Percentiles rank a stretch among this genome's conserved stretches.
Evolutionary conservation across 495 filamentous ascomycete genomes (phyloP).

Genomic region (Rostrohypoxylon terebratum): DNA sequence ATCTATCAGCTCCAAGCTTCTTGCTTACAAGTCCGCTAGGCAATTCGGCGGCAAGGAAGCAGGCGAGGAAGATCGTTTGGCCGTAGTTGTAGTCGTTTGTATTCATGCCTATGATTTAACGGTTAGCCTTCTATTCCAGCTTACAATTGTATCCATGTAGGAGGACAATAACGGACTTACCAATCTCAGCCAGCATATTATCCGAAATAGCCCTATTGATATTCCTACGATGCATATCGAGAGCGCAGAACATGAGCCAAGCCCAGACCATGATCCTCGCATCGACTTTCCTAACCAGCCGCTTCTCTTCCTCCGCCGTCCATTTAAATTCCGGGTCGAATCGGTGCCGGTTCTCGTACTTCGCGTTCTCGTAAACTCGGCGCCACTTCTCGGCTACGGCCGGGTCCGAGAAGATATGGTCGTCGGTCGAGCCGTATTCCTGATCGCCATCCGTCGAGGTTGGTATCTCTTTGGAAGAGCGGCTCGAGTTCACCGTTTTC

Average conservation of each 20-base stretch:
- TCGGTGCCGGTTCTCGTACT: constrained; percentile 67
- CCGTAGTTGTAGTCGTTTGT: constrained; percentile 64
- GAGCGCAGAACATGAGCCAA: constrained; percentile 60
- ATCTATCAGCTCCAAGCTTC: constrained; percentile 60
- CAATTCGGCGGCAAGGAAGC: constrained; percentile 63
- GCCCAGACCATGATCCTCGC: constrained; percentile 53
- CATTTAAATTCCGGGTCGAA: constrained; percentile 64
- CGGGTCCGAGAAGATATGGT: constrained; percentile 60
- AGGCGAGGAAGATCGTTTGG: constrained; percentile 58
- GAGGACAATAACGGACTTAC: constrained; percentile 26
- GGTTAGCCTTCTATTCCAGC: constrained; percentile 8
- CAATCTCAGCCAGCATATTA: constrained; percentile 54
- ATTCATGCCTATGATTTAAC: constrained; percentile 49
- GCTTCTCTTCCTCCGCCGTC: constrained; percentile 62
- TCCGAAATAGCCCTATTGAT: constrained; percentile 61
- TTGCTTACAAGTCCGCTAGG: constrained; percentile 62
- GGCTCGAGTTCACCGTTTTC: constrained; percentile 1
- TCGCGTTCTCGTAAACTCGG: constrained; percentile 60
- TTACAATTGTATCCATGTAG: not conserved
- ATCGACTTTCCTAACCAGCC: constrained; percentile 61
- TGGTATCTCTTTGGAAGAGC: constrained; percentile 9
- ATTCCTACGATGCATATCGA: constrained; percentile 60
- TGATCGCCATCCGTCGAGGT: constrained; percentile 2
- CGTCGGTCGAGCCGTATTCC: constrained; percentile 51
- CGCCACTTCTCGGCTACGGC: constrained; percentile 61